Evolutionary conservation across 192 early-diverging fungal genomes (phyloP).

Genomic region (Rhizophlyctis rosea): DNA sequence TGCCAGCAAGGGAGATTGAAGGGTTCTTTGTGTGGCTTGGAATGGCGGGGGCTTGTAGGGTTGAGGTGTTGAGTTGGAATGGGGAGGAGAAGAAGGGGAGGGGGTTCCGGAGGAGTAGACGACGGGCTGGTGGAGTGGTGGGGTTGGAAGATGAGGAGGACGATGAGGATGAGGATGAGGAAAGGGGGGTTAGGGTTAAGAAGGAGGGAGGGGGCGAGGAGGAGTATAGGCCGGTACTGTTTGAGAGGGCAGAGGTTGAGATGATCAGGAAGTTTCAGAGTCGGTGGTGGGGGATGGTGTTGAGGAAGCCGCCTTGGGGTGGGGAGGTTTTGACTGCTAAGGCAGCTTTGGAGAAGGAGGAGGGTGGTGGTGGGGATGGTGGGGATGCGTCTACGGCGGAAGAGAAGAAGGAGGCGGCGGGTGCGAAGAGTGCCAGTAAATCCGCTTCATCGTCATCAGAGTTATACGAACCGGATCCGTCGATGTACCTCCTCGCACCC

Average conservation of each 20-base stretch:
- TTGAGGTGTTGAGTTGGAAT: conserved; percentile 21
- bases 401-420: background rate
- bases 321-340: too few species aligned
- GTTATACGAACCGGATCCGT: background rate
- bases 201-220: background rate
- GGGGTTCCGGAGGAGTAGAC: too few species aligned
- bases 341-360: conserved; percentile 12
- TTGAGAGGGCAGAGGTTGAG: conserved; percentile 14
- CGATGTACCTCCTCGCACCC: conserved; percentile 21
- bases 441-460: background rate
- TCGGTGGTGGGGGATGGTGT: conserved; percentile 31
- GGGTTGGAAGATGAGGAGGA: conserved; percentile 3
- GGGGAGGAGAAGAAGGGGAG: conserved; percentile 2
- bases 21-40: conserved; percentile 27
- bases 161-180: conserved; percentile 20
- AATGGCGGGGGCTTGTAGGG: conserved; percentile 17
- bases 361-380: conserved; percentile 3
- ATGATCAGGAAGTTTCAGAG: conserved; percentile 32
- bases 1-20: conserved; percentile 26
- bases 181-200: background rate
- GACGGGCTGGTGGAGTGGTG: background rate
- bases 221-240: conserved; percentile 13
- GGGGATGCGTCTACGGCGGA: background rate
- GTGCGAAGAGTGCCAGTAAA: background rate
- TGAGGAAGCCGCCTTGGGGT: background rate